Conservation (phyloP, 163 green algal species). For the Scenedesmus sp. region DNA sequence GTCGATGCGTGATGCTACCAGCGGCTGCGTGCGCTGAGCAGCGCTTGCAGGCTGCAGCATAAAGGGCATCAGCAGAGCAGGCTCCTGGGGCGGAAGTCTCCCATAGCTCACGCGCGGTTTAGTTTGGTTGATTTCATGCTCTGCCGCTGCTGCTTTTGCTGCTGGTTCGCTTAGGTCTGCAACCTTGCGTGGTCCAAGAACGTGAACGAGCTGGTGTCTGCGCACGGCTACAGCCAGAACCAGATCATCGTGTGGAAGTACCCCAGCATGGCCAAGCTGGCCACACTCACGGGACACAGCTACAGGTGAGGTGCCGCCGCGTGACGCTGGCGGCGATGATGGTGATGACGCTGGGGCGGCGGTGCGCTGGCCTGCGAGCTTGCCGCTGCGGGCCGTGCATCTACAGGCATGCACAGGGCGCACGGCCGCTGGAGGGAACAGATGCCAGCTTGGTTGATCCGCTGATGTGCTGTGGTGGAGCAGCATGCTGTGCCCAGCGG, state of each 20-base stretch:
- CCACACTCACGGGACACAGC: constrained; percentile 77
- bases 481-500: too few relatives aligned
- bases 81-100: too few relatives aligned
- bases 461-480: too few relatives aligned
- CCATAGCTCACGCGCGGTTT: too few relatives aligned
- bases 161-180: constrained; percentile 82
- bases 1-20: too few relatives aligned
- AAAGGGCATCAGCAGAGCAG: too few relatives aligned
- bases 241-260: constrained; percentile 95
- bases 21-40: too few relatives aligned
- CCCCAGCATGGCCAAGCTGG: constrained; percentile 87
- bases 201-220: constrained; percentile 95
- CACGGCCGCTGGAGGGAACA: constrained; percentile 39
- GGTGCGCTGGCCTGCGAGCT: too few relatives aligned
- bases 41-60: too few relatives aligned
- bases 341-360: background rate
- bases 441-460: too few relatives aligned
- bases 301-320: constrained; percentile 24
- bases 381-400: too few relatives aligned
- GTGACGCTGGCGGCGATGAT: background rate
- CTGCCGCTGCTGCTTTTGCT: constrained; percentile 29
- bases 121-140: too few relatives aligned
- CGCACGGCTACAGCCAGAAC: constrained; percentile 94
- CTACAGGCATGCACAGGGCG: constrained; percentile 82
- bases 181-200: constrained; percentile 94